Conservation (phyloP, 805 yeast genomes). For the Yamadazyma kitorensis region DNA sequence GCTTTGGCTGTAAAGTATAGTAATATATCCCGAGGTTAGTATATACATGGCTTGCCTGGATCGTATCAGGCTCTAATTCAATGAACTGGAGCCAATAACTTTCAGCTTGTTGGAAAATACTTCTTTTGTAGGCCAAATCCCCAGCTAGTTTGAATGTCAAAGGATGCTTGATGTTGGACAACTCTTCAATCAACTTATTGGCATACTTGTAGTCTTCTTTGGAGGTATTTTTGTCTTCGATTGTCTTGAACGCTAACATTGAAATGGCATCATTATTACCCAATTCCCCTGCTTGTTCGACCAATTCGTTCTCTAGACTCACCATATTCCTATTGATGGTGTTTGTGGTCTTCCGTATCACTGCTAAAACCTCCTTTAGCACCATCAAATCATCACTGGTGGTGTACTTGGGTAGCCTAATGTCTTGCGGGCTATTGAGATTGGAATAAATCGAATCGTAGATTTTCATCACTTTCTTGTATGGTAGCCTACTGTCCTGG, state of each 20-base stretch:
- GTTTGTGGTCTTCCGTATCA: conserved; percentile 58
- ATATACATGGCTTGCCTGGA: conserved; percentile 69
- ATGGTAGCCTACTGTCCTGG: conserved; percentile 56
- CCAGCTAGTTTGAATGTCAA: conserved; percentile 76
- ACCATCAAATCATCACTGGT: conserved; percentile 59
- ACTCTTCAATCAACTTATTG: conserved; percentile 51
- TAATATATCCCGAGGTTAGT: conserved; percentile 61
- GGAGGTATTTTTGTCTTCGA: conserved; percentile 25
- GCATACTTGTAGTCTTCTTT: conserved; percentile 65
- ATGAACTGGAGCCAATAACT: conserved; percentile 58
- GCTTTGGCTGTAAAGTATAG: conserved; percentile 43
- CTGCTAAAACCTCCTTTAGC: conserved; percentile 64
- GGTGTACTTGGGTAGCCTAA: conserved; percentile 45
- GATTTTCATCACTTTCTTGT: conserved; percentile 51
- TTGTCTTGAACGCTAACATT: conserved; percentile 64
- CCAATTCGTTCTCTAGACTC: conserved; percentile 63
- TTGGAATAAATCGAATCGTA: conserved; percentile 49
- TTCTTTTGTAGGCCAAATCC: conserved; percentile 60
- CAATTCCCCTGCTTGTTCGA: conserved; percentile 81
- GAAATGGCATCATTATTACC: conserved; percentile 83
- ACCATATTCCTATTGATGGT: conserved; percentile 55
- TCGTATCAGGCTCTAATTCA: conserved; percentile 53
- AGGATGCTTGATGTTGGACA: conserved; percentile 64
- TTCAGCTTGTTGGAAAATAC: conserved; percentile 52
- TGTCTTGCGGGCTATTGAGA: conserved; percentile 38